Evolutionary conservation across 1,139 yeast species (phyloP), one percentile per base, ranked within the genome.

Genomic region (Pichia kudriavzevii): DNA sequence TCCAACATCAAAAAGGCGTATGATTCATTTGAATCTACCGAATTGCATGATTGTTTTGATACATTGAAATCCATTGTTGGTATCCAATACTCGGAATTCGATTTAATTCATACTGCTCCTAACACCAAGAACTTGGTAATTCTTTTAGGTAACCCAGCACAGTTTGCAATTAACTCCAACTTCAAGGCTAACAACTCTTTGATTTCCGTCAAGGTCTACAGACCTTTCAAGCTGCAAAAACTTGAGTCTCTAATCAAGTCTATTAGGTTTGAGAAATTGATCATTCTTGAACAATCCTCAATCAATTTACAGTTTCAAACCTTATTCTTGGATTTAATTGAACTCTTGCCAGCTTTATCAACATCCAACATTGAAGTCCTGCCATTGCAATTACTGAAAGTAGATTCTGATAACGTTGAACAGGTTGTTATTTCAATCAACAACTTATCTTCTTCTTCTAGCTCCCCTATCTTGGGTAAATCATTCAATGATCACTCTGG

Each of bases 281-380:
- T 79, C 2, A 63, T 85, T 30, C 67, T 82, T 14, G 85, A 72
- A 59, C 94, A 71, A 62, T 61, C 66, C 33, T 61, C 66, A 28
- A 58, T 76, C 11, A 63, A 71, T n/a, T 53, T 66, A 21, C 74
- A 77, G 59, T 81, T 58, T 72, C 91, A 61, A 33, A 69, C 77
- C 9, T 64, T 84, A 31, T 67, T 82, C 46, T 71, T 87, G 48
- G 95, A 87, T 55, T 73, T 85, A 48, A 75, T 87, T 57, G 72
- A 76, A 34, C 74, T 75, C 38, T 61, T 69, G 62, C 53, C 65
- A 48, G 46, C 64, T 39, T 53, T 81, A 52, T 57, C 63, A 16
- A 14, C 32, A 51, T 54, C 26, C 3, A 39, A 36, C 50, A 57
- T 66, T 40, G 69, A 69, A 21, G 53, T 76, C 15, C 72, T 81